Evolutionary conservation across 2,329 filamentous ascomycete species (phyloP).

Genomic region (Fusarium duplospermum): DNA sequence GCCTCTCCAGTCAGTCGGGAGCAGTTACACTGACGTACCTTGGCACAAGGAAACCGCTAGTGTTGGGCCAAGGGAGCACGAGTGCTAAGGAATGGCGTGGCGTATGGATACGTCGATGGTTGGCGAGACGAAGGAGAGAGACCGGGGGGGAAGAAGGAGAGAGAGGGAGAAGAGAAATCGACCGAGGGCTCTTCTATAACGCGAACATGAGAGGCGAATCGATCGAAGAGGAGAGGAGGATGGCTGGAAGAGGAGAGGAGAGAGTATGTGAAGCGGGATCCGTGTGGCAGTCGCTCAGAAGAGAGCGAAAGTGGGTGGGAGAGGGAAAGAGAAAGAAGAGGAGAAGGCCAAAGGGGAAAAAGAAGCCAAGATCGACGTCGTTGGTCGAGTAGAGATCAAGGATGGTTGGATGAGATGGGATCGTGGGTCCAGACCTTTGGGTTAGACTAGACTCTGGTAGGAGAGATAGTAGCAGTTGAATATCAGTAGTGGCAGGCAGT

Average conservation of each 20-base stretch:
- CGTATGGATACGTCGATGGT: constrained; percentile 29
- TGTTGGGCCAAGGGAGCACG: constrained; percentile 26
- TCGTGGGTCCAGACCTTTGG: constrained; percentile 35
- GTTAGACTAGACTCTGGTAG: constrained; percentile 1
- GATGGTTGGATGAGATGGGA: constrained; percentile 23
- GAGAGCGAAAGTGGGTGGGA: constrained; percentile 29
- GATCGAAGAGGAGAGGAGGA: constrained; percentile 1
- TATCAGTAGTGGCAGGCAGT: background rate
- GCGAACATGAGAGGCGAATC: constrained; percentile 46
- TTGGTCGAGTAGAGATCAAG: constrained; percentile 23
- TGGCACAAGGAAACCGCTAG: constrained; percentile 23
- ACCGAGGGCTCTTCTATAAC: constrained; percentile 51
- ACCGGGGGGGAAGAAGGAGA: constrained; percentile 21
- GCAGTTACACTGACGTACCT: constrained; percentile 33
- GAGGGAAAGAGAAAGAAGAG: constrained; percentile 15
- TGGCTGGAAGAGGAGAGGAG: background rate
- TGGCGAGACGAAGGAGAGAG: constrained; percentile 10
- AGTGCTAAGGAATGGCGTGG: constrained; percentile 24
- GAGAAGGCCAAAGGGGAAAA: constrained; percentile 29
- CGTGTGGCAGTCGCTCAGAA: constrained; percentile 34
- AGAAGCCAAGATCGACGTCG: constrained; percentile 40
- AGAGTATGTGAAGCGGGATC: background rate
- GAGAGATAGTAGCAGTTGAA: background rate
- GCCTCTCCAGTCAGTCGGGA: background rate
- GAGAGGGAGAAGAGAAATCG: constrained; percentile 32